phyloP scores from a whole-genome alignment of 1,284 basidiomycete species.

The Heterobasidion irregulare region DNA sequence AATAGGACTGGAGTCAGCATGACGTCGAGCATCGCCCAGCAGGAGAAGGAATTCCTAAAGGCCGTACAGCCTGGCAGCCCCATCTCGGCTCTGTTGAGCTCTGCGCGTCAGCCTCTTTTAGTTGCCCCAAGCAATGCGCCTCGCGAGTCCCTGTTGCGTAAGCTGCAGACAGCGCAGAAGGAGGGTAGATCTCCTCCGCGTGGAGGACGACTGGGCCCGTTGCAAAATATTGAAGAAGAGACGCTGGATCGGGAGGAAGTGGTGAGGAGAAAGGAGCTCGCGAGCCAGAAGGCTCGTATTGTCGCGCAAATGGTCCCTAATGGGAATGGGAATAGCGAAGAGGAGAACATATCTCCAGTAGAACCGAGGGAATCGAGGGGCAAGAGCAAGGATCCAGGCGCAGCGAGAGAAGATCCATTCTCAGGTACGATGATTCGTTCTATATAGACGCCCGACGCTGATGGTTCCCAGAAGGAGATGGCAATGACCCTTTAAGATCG shows the following conservation, averaged over 20 bases:
- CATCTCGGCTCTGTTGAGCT: conserved; percentile 85
- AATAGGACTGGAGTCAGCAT: conserved; percentile 12
- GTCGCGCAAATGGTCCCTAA: conserved; percentile 83
- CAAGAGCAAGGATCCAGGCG: background rate
- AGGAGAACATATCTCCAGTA: conserved; percentile 32
- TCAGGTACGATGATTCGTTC: background rate
- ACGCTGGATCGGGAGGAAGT: conserved; percentile 30
- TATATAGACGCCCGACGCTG: background rate
- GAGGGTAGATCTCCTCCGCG: conserved; percentile 26
- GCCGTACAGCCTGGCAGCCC: conserved; percentile 94
- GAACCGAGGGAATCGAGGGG: conserved; percentile 15
- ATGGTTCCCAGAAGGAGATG: background rate
- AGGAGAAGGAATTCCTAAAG: conserved; percentile 93
- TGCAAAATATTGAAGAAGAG: conserved; percentile 47
- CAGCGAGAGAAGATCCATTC: background rate
- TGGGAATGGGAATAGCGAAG: conserved; percentile 15
- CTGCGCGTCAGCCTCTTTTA: conserved; percentile 82
- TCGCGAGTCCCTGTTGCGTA: conserved; percentile 47
- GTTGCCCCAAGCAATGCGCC: conserved; percentile 41
- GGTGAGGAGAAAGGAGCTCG: conserved; percentile 62
- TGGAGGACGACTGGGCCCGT: conserved; percentile 27
- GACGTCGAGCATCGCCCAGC: conserved; percentile 65
- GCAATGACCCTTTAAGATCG: conserved; percentile 20
- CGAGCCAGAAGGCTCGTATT: conserved; percentile 82
- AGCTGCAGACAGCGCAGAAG: conserved; percentile 39